phyloP scores from a whole-genome alignment of 495 filamentous ascomycete genomes.

The Parachaetomium inaequale region DNA sequence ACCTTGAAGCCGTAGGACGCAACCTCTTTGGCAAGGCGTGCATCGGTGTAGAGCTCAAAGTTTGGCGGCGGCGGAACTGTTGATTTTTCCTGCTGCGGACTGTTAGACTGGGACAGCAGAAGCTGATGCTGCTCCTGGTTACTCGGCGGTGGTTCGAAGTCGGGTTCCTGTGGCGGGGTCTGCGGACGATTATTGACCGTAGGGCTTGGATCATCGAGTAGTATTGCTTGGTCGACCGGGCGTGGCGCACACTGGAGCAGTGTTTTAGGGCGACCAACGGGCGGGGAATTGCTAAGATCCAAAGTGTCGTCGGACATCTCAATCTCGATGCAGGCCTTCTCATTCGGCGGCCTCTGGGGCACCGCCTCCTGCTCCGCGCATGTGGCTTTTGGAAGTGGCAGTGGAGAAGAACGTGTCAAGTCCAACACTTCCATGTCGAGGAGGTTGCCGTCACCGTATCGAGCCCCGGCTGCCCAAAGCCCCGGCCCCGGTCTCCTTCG shows the following conservation, averaged over 20 bases:
- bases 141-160: constrained; percentile 33
- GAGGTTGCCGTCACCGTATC: constrained; percentile 59
- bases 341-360: not conserved
- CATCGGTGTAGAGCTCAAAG: constrained; percentile 60
- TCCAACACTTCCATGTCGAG: constrained; percentile 57
- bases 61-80: constrained; percentile 45
- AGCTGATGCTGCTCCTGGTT: constrained; percentile 33
- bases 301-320: constrained; percentile 13
- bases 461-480: constrained; percentile 67
- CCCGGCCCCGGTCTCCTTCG: constrained; percentile 19
- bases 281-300: constrained; percentile 1
- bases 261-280: not conserved
- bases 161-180: not conserved
- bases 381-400: not conserved
- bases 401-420: constrained; percentile 45
- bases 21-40: constrained; percentile 60
- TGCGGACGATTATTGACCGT: not conserved
- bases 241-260: not conserved
- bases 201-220: not conserved
- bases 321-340: constrained; percentile 13
- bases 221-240: not conserved
- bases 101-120: constrained; percentile 20
- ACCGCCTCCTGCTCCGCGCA: not conserved
- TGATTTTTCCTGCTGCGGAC: constrained; percentile 2
- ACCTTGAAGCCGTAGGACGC: constrained; percentile 70